Conservation (phyloP, 2,329 filamentous ascomycete species). For the Epichloe sylvatica region DNA sequence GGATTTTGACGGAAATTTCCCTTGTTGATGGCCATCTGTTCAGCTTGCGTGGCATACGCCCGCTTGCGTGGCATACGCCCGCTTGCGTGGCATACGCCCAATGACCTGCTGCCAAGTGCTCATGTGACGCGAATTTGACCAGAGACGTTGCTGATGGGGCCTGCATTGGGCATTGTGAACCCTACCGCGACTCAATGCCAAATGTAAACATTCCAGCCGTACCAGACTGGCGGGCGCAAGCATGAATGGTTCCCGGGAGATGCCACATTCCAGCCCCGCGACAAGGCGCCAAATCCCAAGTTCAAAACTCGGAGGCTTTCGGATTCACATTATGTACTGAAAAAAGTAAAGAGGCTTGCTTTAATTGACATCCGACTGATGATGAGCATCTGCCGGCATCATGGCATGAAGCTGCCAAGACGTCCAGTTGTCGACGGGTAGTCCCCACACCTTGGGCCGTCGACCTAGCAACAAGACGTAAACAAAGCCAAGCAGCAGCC, state of each 20-base stretch:
- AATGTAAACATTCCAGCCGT: conserved; percentile 1
- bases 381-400: neutral
- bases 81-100: too few relatives aligned
- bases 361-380: neutral
- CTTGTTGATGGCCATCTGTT: too few relatives aligned
- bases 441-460: conserved; percentile 7
- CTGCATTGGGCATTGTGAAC: neutral
- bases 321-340: neutral
- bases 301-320: neutral
- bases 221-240: neutral
- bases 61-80: too few relatives aligned
- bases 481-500: conserved; percentile 17
- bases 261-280: conserved; percentile 4
- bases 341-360: neutral
- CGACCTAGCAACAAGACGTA: conserved; percentile 21
- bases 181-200: neutral
- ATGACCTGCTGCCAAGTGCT: neutral
- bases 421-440: neutral
- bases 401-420: neutral
- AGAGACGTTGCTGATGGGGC: neutral
- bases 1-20: neutral
- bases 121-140: too few relatives aligned
- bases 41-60: too few relatives aligned
- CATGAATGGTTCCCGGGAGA: neutral
- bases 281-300: neutral